These are phyloP conservation scores for Ogataea methylovora DNA, from an alignment of 805 yeast genomes.

Conservation along the genomic window DNA sequence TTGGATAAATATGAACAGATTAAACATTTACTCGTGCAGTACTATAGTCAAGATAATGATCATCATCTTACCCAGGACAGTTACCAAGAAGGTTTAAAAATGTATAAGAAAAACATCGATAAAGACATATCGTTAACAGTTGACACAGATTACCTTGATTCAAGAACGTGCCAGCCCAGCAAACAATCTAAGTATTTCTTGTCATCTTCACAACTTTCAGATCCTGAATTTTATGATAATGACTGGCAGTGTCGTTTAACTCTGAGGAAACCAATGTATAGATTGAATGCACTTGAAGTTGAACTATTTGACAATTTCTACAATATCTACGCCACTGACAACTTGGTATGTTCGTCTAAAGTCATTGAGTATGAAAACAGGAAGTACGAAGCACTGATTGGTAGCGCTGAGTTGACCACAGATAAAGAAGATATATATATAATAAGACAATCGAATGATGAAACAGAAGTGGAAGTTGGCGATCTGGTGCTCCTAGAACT, in stretches of 20 bases:
- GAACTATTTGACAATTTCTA: constrained; percentile 27
- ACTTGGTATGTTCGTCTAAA: not conserved
- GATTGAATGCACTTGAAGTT: constrained; percentile 15
- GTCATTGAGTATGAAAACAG: too few species aligned
- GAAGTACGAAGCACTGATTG: too few species aligned
- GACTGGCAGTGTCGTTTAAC: constrained; percentile 34
- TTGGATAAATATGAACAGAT: constrained; percentile 6
- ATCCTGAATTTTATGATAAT: constrained; percentile 32
- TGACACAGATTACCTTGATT: constrained; percentile 1
- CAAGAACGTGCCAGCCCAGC: constrained; percentile 2
- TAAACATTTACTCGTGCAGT: constrained; percentile 12
- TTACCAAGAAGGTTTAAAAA: too few species aligned
- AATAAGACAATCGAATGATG: too few species aligned
- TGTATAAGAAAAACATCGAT: not conserved
- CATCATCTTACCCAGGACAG: constrained; percentile 4
- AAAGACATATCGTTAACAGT: constrained; percentile 4
- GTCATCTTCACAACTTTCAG: constrained; percentile 33
- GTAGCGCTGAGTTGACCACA: too few species aligned
- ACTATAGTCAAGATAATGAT: constrained; percentile 4
- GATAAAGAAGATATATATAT: too few species aligned
- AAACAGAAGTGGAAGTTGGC: too few species aligned
- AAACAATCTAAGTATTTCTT: constrained; percentile 1
- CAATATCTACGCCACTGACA: constrained; percentile 19
- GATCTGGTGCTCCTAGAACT: too few species aligned
- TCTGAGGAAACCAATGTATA: constrained; percentile 34